A percentile compares a stretch with the other conserved stretches of the same genome.
These are phyloP conservation scores for Bjerkandera adusta DNA, from an alignment of 1,284 basidiomycete genomes.

Conservation along the genomic window DNA sequence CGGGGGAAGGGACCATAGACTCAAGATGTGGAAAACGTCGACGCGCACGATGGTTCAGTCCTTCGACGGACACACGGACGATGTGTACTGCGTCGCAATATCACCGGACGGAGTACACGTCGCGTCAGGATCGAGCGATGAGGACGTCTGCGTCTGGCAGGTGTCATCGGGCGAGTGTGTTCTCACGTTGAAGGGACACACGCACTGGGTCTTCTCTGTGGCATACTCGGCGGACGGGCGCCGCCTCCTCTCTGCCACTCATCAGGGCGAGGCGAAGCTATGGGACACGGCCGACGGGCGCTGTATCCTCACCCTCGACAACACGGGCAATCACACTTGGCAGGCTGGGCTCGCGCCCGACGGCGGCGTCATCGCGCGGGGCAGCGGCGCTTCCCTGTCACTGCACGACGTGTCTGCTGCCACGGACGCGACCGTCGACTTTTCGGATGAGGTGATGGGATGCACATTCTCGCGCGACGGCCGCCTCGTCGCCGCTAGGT, in stretches of 20 bases:
- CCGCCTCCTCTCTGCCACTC: conserved; percentile 16
- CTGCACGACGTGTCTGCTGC: conserved; percentile 12
- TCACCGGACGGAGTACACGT: conserved; percentile 23
- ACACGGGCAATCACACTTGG: conserved; percentile 5
- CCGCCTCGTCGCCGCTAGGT: no score
- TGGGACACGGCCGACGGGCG: conserved; percentile 20
- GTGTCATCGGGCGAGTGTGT: no score
- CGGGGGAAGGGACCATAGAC: no score
- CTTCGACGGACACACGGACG: conserved; percentile 18
- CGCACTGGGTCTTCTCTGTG: conserved; percentile 12
- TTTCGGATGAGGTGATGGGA: no score
- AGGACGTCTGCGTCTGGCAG: neutral
- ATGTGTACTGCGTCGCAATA: conserved; percentile 23
- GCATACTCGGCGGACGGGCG: conserved; percentile 18
- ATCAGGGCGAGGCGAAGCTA: conserved; percentile 14
- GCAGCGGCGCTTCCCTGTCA: conserved; percentile 15
- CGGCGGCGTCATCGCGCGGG: conserved; percentile 16
- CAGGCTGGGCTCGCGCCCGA: conserved; percentile 21
- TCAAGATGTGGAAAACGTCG: no score
- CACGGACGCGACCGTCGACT: neutral
- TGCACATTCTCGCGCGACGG: no score
- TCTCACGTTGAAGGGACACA: no score
- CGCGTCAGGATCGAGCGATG: conserved; percentile 25
- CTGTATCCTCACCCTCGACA: conserved; percentile 17
- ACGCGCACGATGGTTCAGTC: no score